Evolutionary conservation across 2,329 filamentous ascomycete genomes (phyloP).

Genomic region (Pestalotiopsis sp.): DNA sequence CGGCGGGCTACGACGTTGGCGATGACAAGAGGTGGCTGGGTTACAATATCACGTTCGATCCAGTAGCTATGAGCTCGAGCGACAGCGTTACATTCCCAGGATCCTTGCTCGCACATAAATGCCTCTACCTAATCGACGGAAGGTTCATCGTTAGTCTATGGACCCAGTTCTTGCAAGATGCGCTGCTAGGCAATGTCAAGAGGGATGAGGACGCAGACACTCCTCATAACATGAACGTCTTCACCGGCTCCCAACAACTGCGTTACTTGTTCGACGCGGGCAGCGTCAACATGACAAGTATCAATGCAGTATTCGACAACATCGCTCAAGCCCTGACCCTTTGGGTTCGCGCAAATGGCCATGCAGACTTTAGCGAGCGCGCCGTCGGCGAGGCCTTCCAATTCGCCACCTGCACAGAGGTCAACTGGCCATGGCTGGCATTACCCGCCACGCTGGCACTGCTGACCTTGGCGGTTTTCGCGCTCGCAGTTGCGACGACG

Average conservation of each 20-base stretch:
- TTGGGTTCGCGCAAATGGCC: neutral
- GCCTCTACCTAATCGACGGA: neutral
- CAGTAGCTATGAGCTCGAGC: neutral
- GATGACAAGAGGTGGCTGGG: too few relatives aligned
- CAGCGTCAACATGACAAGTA: neutral
- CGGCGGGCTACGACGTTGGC: too few relatives aligned
- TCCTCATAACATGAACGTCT: neutral
- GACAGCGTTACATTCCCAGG: neutral
- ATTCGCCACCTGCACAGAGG: neutral
- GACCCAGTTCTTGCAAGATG: neutral
- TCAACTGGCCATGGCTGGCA: neutral
- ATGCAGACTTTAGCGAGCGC: neutral
- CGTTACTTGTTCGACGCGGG: neutral
- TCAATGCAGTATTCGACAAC: neutral
- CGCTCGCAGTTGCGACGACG: neutral
- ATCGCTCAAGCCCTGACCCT: neutral
- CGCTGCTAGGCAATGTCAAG: neutral
- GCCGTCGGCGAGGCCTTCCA: neutral
- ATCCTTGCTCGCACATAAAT: neutral
- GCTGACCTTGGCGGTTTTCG: neutral
- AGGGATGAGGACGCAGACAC: neutral
- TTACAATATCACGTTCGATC: neutral
- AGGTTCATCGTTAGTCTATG: neutral
- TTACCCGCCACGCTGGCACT: neutral
- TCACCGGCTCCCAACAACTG: neutral